These are phyloP conservation scores for Salisapilia sapeloensis DNA, from an alignment of 352 stramenopile species.

Conservation along the genomic window DNA sequence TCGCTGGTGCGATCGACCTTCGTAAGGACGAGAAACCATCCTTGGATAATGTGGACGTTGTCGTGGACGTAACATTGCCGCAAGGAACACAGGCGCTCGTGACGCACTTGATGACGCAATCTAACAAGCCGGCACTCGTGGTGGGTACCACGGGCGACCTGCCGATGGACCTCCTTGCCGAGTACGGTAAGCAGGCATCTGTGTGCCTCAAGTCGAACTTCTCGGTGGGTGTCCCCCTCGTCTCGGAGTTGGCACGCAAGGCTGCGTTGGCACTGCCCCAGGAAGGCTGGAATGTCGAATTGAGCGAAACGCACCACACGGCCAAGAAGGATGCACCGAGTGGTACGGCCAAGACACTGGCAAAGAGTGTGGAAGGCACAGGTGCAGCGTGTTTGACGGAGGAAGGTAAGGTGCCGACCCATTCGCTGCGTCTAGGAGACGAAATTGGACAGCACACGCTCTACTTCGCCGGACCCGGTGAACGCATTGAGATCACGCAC, in stretches of 20 bases:
- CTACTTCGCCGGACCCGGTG: conserved; percentile 53
- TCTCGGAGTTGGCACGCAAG: conserved; percentile 50
- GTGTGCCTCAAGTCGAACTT: conserved; percentile 75
- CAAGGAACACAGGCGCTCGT: conserved; percentile 51
- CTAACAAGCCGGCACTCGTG: conserved; percentile 52
- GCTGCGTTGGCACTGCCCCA: conserved; percentile 57
- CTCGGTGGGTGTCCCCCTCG: conserved; percentile 62
- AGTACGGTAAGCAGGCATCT: conserved; percentile 34
- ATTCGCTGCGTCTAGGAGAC: conserved; percentile 62
- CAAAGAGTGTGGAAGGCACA: conserved; percentile 40
- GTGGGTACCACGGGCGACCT: conserved; percentile 57
- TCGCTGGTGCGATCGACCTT: conserved; percentile 37
- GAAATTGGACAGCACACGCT: conserved; percentile 74
- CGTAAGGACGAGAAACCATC: conserved; percentile 21
- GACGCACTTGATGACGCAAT: conserved; percentile 29
- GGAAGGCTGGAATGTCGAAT: conserved; percentile 64
- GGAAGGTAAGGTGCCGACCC: conserved; percentile 22
- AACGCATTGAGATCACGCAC: conserved; percentile 77
- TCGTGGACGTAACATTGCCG: conserved; percentile 66
- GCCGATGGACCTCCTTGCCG: conserved; percentile 31
- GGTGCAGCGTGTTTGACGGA: conserved; percentile 31
- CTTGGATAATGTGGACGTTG: conserved; percentile 30
- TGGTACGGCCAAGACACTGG: conserved; percentile 63
- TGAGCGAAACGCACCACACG: conserved; percentile 74
- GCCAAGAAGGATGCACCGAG: conserved; percentile 75